Conservation (phyloP, 2,329 filamentous ascomycete species). For the Ascomycota sp. region DNA sequence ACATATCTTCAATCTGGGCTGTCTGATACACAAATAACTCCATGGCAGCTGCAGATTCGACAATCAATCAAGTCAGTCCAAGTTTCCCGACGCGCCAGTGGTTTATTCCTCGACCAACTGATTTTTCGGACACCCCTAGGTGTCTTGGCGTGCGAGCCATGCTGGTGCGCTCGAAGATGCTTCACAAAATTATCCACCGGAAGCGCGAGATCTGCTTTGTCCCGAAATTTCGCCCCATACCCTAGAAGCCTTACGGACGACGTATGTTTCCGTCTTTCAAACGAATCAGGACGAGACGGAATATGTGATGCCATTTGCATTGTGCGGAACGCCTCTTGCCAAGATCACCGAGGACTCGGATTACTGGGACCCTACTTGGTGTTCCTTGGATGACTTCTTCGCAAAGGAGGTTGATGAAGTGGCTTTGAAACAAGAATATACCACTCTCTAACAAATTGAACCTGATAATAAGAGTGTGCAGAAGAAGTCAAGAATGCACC, state of each 20-base stretch:
- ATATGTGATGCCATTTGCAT: conserved; percentile 7
- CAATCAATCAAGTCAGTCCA: too few species aligned
- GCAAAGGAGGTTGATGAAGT: conserved; percentile 7
- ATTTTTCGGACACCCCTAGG: too few species aligned
- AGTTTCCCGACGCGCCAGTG: too few species aligned
- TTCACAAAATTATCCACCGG: too few species aligned
- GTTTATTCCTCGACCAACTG: too few species aligned
- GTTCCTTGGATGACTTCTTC: conserved; percentile 10
- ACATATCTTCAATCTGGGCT: too few species aligned
- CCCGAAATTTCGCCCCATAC: too few species aligned
- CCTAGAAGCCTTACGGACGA: neutral
- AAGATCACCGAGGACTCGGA: conserved; percentile 9
- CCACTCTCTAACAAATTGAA: neutral
- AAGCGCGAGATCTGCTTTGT: too few species aligned
- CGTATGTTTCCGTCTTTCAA: conserved; percentile 4
- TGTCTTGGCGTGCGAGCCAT: too few species aligned
- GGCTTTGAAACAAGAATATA: conserved; percentile 4
- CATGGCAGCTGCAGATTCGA: too few species aligned
- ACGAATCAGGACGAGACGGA: conserved; percentile 6
- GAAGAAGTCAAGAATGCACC: conserved; percentile 6
- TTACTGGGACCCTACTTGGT: conserved; percentile 13
- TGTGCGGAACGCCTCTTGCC: conserved; percentile 9
- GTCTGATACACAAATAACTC: too few species aligned
- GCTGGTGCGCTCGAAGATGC: too few species aligned
- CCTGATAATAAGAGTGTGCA: conserved; percentile 2